Percentiles rank a stretch among this genome's conserved stretches.
These are phyloP conservation scores for Exophiala dermatitidis DNA, from an alignment of 2,329 filamentous ascomycete species.

Conservation along the genomic window DNA sequence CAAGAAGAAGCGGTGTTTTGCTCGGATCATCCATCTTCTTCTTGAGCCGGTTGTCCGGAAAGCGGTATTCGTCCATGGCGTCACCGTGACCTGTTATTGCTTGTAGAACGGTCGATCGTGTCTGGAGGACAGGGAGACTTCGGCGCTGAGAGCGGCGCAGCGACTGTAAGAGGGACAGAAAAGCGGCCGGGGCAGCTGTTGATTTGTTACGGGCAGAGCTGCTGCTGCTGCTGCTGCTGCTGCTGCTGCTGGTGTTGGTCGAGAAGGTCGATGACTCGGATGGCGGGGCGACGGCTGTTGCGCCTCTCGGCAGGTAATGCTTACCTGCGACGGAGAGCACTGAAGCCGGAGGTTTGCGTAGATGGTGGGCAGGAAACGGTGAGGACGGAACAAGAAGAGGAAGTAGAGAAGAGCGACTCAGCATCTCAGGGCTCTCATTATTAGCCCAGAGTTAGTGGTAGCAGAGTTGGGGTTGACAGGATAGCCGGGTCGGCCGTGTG, in stretches of 20 bases:
- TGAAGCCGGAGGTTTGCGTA: conserved; percentile 2
- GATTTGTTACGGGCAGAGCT: conserved; percentile 17
- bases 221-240: not conserved
- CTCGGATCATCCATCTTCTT: conserved; percentile 42
- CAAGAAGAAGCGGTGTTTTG: conserved; percentile 42
- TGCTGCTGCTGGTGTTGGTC: not conserved
- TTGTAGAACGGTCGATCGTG: conserved; percentile 19
- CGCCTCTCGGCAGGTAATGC: conserved; percentile 1
- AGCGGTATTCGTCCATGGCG: conserved; percentile 37
- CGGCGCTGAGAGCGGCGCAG: not conserved
- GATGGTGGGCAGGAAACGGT: not conserved
- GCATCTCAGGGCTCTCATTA: conserved; percentile 21
- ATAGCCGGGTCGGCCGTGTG: conserved; percentile 11
- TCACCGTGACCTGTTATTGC: conserved; percentile 21
- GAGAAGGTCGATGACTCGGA: conserved; percentile 8
- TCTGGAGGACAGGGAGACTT: conserved; percentile 2
- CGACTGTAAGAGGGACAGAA: conserved; percentile 3
- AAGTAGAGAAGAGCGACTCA: conserved; percentile 12
- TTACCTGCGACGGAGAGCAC: not conserved
- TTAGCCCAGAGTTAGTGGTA: conserved; percentile 5
- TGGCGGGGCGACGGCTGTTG: conserved; percentile 8
- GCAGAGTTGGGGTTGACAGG: not conserved
- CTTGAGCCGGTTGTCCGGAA: conserved; percentile 41
- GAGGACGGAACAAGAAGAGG: conserved; percentile 7
- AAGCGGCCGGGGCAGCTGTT: conserved; percentile 8